Evolutionary conservation across 1,284 basidiomycete genomes (phyloP).

Genomic region (Kwoniella shivajii): DNA sequence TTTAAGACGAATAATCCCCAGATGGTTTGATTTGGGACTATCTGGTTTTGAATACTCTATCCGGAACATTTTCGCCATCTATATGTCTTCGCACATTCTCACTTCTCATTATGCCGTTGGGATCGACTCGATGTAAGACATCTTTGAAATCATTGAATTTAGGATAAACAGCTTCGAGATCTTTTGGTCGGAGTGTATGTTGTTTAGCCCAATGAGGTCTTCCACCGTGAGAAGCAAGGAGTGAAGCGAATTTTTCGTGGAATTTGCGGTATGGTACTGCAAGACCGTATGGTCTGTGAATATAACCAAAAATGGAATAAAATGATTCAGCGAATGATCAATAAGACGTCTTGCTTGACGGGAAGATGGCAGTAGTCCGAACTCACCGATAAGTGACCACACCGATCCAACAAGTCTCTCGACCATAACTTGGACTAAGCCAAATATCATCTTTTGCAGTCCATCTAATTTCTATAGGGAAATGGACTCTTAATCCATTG

Average conservation of each 20-base stretch:
- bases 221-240: conserved; percentile 73
- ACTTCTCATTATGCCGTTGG: conserved; percentile 69
- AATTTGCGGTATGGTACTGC: conserved; percentile 82
- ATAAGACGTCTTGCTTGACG: neutral
- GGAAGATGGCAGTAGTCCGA: neutral
- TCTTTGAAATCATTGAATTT: conserved; percentile 76
- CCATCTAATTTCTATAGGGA: conserved; percentile 91
- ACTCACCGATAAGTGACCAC: conserved; percentile 89
- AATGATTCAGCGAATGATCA: neutral
- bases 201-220: conserved; percentile 98
- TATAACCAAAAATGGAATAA: neutral
- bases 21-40: too few species aligned
- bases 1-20: too few species aligned
- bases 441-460: conserved; percentile 88
- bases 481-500: conserved; percentile 80
- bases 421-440: conserved; percentile 82
- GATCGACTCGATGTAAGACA: conserved; percentile 75
- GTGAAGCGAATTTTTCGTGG: conserved; percentile 77
- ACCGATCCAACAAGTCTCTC: conserved; percentile 90
- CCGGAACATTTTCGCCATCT: conserved; percentile 52
- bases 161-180: conserved; percentile 74
- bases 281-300: conserved; percentile 79
- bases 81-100: conserved; percentile 60
- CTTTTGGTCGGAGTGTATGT: conserved; percentile 71
- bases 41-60: conserved; percentile 45